Evolutionary conservation across 768 basidiomycete genomes (phyloP).

Genomic region (Xerocomellus amylosporus): DNA sequence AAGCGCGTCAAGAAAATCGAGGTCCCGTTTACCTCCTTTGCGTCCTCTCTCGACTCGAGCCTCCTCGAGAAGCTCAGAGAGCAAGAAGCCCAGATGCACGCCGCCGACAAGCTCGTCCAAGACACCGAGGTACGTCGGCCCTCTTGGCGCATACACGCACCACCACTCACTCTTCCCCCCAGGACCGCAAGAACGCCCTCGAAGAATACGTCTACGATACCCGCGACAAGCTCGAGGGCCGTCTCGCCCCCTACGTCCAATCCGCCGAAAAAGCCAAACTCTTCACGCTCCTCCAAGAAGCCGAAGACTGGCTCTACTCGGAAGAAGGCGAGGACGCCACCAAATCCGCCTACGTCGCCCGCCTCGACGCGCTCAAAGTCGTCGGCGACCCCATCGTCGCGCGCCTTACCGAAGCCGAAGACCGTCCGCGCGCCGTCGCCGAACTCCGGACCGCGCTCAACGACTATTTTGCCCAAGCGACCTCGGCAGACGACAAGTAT

Average conservation of each 20-base stretch:
- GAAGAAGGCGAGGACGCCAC: conserved; percentile 95
- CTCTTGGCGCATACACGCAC: conserved; percentile 4
- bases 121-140: conserved; percentile 82
- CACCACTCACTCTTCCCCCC: neutral
- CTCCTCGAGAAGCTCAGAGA: conserved; percentile 68
- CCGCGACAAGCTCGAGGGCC: conserved; percentile 87
- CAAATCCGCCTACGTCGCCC: conserved; percentile 90
- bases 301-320: conserved; percentile 96
- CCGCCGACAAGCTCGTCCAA: conserved; percentile 91
- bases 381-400: conserved; percentile 84
- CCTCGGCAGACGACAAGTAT: conserved; percentile 80
- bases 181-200: conserved; percentile 98
- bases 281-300: conserved; percentile 62
- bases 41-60: conserved; percentile 61
- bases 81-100: conserved; percentile 84
- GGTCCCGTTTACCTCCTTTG: conserved; percentile 65
- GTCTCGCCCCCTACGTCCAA: conserved; percentile 75
- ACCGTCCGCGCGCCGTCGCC: conserved; percentile 67
- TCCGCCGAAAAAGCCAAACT: conserved; percentile 76
- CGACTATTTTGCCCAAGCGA: conserved; percentile 79
- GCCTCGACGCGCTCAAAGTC: conserved; percentile 78
- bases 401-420: conserved; percentile 82
- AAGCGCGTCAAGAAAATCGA: conserved; percentile 87
- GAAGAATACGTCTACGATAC: conserved; percentile 99
- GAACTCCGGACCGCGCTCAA: conserved; percentile 87